These are phyloP conservation scores for Choanephora cucurbitarum DNA, from an alignment of 371 early-diverging fungal genomes.

Conservation along the genomic window DNA sequence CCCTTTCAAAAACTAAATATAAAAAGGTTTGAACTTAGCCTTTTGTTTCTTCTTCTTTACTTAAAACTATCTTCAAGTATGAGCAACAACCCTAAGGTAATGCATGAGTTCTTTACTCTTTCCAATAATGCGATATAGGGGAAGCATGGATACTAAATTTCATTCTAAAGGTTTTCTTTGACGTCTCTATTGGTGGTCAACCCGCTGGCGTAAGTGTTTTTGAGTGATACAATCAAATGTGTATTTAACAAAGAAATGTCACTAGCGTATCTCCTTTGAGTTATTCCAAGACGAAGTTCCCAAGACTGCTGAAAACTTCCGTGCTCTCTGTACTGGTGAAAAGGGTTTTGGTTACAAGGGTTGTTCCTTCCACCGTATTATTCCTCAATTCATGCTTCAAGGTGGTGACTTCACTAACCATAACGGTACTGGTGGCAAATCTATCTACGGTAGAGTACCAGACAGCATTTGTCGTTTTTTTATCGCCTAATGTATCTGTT, in stretches of 20 bases:
- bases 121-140: neutral
- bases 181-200: constrained; percentile 49
- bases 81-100: constrained; percentile 16
- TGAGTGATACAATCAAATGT: neutral
- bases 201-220: constrained; percentile 52
- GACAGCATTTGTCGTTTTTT: no score
- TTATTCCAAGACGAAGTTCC: constrained; percentile 90
- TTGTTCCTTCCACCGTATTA: constrained; percentile 88
- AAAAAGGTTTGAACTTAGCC: neutral
- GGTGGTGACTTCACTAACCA: constrained; percentile 96
- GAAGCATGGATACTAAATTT: neutral
- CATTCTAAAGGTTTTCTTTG: constrained; percentile 50
- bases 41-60: neutral
- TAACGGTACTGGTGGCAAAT: constrained; percentile 97
- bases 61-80: neutral
- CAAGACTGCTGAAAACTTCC: constrained; percentile 98
- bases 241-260: constrained; percentile 13
- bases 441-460: constrained; percentile 85
- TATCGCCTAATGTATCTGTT: no score
- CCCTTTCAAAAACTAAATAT: neutral
- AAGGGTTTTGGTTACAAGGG: constrained; percentile 85
- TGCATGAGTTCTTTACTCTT: no score
- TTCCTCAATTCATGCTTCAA: constrained; percentile 98
- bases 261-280: constrained; percentile 49
- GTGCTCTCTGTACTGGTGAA: constrained; percentile 78